These are phyloP conservation scores for Trametes versicolor DNA, from an alignment of 1,284 basidiomycete species.

Conservation along the genomic window DNA sequence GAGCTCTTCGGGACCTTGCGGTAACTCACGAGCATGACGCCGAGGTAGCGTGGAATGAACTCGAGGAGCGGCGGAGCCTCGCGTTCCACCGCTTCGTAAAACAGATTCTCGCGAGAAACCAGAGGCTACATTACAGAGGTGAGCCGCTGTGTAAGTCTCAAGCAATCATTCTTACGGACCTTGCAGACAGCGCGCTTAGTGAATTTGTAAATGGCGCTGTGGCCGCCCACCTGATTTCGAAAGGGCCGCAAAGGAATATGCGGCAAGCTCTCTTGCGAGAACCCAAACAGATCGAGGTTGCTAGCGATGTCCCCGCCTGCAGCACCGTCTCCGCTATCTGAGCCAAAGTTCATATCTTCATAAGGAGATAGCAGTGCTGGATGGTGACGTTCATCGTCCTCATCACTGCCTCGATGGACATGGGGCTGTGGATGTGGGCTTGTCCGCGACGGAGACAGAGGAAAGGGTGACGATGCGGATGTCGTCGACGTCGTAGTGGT, in stretches of 20 bases:
- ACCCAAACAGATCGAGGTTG: slow-evolving; percentile 43
- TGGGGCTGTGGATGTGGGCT: slow-evolving; percentile 43
- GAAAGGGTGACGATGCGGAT: slow-evolving; percentile 54
- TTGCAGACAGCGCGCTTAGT: slow-evolving; percentile 99
- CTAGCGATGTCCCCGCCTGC: slow-evolving; percentile 34
- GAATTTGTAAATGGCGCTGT: slow-evolving; percentile 98
- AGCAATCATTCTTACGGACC: slow-evolving; percentile 58
- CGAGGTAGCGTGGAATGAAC: slow-evolving; percentile 96
- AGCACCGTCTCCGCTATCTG: slow-evolving; percentile 44
- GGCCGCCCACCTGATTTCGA: slow-evolving; percentile 97
- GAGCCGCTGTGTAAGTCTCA: slow-evolving; percentile 10
- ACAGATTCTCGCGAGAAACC: slow-evolving; percentile 95
- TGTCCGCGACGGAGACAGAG: slow-evolving; percentile 46
- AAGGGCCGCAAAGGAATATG: slow-evolving; percentile 96
- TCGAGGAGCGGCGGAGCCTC: slow-evolving; percentile 91
- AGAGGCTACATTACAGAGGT: slow-evolving; percentile 73
- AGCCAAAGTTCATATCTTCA: slow-evolving; percentile 38
- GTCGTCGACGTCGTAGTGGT: slow-evolving; percentile 67
- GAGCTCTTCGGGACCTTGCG: slow-evolving; percentile 66
- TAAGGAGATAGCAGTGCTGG: slow-evolving; percentile 39
- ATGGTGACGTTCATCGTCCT: slow-evolving; percentile 47
- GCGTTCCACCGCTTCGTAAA: slow-evolving; percentile 96
- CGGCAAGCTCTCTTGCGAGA: slow-evolving; percentile 70
- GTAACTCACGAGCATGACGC: slow-evolving; percentile 98
- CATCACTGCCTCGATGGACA: slow-evolving; percentile 47